Conservation (phyloP, 2,329 filamentous ascomycete species). For the Diaporthe batatas region DNA sequence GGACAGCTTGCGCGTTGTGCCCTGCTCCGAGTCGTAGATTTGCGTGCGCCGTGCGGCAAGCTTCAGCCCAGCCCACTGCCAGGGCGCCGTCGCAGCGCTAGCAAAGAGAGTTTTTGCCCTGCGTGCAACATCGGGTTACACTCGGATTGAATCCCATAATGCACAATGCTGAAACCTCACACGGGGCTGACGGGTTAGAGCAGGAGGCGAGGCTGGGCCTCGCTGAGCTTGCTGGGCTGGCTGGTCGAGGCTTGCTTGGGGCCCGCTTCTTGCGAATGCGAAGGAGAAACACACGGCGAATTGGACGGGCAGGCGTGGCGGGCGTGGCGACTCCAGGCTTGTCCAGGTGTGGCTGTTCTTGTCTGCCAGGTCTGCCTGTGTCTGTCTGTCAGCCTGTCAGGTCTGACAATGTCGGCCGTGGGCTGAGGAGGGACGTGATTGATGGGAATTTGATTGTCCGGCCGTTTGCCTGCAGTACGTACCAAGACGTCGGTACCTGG, state of each 20-base stretch:
- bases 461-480: slow-evolving; percentile 18
- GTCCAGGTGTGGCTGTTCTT: neutral
- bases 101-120: slow-evolving; percentile 33
- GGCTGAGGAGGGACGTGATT: slow-evolving; percentile 18
- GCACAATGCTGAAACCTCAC: slow-evolving; percentile 32
- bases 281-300: slow-evolving; percentile 31
- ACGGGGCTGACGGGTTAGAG: slow-evolving; percentile 34
- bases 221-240: too few relatives aligned
- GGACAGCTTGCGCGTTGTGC: neutral
- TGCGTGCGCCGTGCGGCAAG: slow-evolving; percentile 17
- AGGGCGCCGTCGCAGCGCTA: slow-evolving; percentile 13
- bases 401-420: neutral
- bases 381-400: neutral
- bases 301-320: slow-evolving; percentile 7
- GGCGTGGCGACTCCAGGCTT: slow-evolving; percentile 4
- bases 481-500: slow-evolving; percentile 39
- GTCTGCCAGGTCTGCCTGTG: too few relatives aligned
- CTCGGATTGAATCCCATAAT: slow-evolving; percentile 34
- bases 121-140: slow-evolving; percentile 40
- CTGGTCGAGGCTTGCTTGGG: neutral
- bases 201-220: slow-evolving; percentile 20
- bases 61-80: too few relatives aligned
- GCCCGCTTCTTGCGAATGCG: neutral
- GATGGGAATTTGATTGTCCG: slow-evolving; percentile 41
- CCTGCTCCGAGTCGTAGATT: slow-evolving; percentile 5